phyloP scores from a whole-genome alignment of 1,284 basidiomycete genomes.

The Porogramme epimiltina region DNA sequence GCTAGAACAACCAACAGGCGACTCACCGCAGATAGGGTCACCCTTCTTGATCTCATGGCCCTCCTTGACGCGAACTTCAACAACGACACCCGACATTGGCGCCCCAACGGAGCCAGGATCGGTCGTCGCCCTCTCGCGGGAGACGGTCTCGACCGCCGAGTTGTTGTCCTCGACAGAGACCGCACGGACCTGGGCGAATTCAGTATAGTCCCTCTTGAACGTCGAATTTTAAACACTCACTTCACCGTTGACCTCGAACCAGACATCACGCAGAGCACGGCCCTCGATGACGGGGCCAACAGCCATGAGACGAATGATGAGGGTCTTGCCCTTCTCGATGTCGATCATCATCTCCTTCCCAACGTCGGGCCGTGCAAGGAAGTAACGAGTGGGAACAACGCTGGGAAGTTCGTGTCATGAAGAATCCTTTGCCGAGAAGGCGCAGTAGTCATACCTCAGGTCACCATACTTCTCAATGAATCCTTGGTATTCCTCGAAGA shows the following conservation, averaged over 20 bases:
- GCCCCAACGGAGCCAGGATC: slow-evolving; percentile 97
- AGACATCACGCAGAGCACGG: slow-evolving; percentile 92
- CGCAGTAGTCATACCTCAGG: slow-evolving; percentile 69
- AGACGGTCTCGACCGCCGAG: slow-evolving; percentile 93
- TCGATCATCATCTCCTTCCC: slow-evolving; percentile 97
- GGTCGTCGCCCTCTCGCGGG: slow-evolving; percentile 89
- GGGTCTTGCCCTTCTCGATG: slow-evolving; percentile 96
- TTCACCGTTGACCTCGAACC: slow-evolving; percentile 98
- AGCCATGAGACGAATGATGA: slow-evolving; percentile 96
- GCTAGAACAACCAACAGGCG: background rate
- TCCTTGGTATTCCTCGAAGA: slow-evolving; percentile 96
- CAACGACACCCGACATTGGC: slow-evolving; percentile 96
- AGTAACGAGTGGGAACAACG: slow-evolving; percentile 95
- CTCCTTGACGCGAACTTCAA: slow-evolving; percentile 97
- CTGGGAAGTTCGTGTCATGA: slow-evolving; percentile 38
- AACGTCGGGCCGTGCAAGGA: slow-evolving; percentile 89
- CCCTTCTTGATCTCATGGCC: slow-evolving; percentile 97
- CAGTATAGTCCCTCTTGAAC: background rate
- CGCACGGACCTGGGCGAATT: slow-evolving; percentile 71
- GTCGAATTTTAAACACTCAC: slow-evolving; percentile 39
- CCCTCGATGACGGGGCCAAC: slow-evolving; percentile 92
- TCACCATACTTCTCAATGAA: slow-evolving; percentile 97
- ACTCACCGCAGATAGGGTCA: slow-evolving; percentile 85
- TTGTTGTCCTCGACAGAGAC: slow-evolving; percentile 95
- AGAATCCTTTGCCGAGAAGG: background rate